These are phyloP conservation scores for Pouteria glomerata DNA, from an alignment of 148 eudicot species.

Conservation along the genomic window DNA sequence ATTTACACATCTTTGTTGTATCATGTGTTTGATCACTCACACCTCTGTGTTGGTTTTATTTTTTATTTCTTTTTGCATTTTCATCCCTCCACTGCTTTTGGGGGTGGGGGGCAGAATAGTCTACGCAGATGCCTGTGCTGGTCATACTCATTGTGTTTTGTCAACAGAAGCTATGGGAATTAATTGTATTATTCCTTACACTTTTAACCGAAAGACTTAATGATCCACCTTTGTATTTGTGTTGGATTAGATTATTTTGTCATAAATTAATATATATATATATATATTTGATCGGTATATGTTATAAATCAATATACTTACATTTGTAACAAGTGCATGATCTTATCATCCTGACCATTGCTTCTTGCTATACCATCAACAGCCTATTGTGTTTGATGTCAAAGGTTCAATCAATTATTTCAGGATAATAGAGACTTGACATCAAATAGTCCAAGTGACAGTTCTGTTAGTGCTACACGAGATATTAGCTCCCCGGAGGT, in stretches of 20 bases:
- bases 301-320: neutral
- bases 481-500: constrained; percentile 70
- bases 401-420: constrained; percentile 16
- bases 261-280: too few relatives aligned
- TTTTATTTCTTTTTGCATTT: neutral
- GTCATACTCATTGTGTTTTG: neutral
- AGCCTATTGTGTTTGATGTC: neutral
- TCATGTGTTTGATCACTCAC: too few relatives aligned
- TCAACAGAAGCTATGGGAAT: neutral
- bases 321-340: neutral
- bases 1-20: neutral
- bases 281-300: neutral
- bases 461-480: constrained; percentile 55
- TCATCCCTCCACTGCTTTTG: too few relatives aligned
- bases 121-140: neutral
- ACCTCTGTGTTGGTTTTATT: neutral
- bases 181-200: neutral
- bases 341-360: neutral
- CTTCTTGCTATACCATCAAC: neutral
- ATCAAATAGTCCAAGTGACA: constrained; percentile 75
- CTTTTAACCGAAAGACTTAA: neutral
- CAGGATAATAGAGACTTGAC: constrained; percentile 78
- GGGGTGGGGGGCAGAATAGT: neutral
- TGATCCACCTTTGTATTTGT: neutral
- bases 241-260: too few relatives aligned